These are phyloP conservation scores for Fraxinus pennsylvanica DNA, from an alignment of 257 asterid species.

Conservation along the genomic window DNA sequence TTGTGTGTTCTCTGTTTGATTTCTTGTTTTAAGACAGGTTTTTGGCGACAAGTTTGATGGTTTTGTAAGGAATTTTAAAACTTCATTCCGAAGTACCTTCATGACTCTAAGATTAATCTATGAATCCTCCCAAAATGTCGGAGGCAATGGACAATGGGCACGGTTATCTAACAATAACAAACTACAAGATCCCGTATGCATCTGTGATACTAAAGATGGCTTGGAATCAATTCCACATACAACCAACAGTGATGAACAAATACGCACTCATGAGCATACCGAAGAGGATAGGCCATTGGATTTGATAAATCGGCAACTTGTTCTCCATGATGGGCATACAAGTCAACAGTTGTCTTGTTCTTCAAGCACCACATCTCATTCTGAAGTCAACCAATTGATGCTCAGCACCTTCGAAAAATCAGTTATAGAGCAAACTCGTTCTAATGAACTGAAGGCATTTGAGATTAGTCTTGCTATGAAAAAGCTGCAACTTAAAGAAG, in stretches of 20 bases:
- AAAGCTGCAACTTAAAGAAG: slow-evolving; percentile 70
- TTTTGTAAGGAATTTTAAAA: slow-evolving; percentile 48
- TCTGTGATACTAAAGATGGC: slow-evolving; percentile 26
- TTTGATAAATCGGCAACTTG: slow-evolving; percentile 47
- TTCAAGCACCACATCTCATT: slow-evolving; percentile 32
- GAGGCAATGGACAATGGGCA: slow-evolving; percentile 20
- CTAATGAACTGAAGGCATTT: slow-evolving; percentile 71
- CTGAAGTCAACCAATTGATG: slow-evolving; percentile 34
- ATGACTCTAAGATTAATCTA: slow-evolving; percentile 58
- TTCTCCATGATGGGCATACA: slow-evolving; percentile 40
- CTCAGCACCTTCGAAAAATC: slow-evolving; percentile 63
- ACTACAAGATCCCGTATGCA: slow-evolving; percentile 27
- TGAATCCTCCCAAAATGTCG: slow-evolving; percentile 44
- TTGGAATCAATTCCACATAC: slow-evolving; percentile 28
- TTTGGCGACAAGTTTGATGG: slow-evolving; percentile 46
- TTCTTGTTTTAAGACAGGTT: slow-evolving; percentile 50
- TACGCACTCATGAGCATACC: slow-evolving; percentile 31
- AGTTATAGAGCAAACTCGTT: slow-evolving; percentile 75
- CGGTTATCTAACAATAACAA: slow-evolving; percentile 24
- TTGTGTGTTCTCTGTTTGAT: slow-evolving; percentile 20
- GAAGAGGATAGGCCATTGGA: slow-evolving; percentile 27
- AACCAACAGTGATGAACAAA: slow-evolving; percentile 22
- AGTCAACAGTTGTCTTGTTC: slow-evolving; percentile 43
- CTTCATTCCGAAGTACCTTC: slow-evolving; percentile 50
- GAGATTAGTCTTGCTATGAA: slow-evolving; percentile 69